A percentile compares a stretch with the other conserved stretches of the same genome.
These are phyloP conservation scores for Mortierella claussenii DNA, from an alignment of 192 early-diverging fungal species.

Conservation along the genomic window DNA sequence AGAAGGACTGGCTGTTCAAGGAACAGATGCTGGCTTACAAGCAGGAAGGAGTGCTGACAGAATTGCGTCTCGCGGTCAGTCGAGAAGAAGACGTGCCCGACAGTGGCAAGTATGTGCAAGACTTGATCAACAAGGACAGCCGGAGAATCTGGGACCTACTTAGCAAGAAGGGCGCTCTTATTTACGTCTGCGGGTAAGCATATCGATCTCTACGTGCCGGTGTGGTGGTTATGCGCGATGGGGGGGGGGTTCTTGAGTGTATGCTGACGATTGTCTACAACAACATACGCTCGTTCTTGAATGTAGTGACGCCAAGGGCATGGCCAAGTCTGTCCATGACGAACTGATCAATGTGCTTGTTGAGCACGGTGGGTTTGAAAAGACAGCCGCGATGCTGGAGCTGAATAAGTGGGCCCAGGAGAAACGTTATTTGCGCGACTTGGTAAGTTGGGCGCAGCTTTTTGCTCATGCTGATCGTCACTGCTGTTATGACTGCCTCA, in stretches of 20 bases:
- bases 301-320: constrained; percentile 81
- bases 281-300: no score
- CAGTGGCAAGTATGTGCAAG: constrained; percentile 85
- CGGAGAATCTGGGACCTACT: constrained; percentile 69
- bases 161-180: constrained; percentile 65
- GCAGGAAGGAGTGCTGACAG: constrained; percentile 63
- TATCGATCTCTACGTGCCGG: no score
- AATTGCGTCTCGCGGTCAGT: constrained; percentile 74
- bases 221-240: no score
- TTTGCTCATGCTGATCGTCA: no score
- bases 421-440: constrained; percentile 74
- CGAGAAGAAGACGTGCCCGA: constrained; percentile 57
- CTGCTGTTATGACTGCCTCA: background rate
- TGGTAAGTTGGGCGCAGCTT: no score
- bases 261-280: no score
- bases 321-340: constrained; percentile 89
- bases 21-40: constrained; percentile 65
- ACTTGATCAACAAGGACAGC: constrained; percentile 68
- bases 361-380: constrained; percentile 59
- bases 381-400: constrained; percentile 62
- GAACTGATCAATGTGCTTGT: constrained; percentile 74
- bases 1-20: constrained; percentile 78
- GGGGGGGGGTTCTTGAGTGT: no score
- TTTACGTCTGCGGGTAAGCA: constrained; percentile 81
- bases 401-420: constrained; percentile 71